Evolutionary conservation across 1,139 yeast genomes (phyloP).

Genomic region (Zygosaccharomyces pseudobailii): DNA sequence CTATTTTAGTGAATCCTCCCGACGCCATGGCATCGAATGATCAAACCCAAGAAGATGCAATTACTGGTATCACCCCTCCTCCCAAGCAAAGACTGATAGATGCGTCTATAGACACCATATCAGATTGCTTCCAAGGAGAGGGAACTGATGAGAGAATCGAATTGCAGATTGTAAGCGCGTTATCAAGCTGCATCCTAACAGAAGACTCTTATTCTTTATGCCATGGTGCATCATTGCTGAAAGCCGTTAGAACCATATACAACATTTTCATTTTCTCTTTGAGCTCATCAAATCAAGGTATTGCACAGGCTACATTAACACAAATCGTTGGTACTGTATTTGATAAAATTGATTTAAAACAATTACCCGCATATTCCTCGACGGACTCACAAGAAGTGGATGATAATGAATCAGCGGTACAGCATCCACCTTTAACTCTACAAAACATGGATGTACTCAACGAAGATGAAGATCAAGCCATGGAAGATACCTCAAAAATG

Average conservation of each 20-base stretch:
- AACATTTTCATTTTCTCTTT: slow-evolving; percentile 84
- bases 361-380: slow-evolving; percentile 10
- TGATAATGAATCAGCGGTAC: slow-evolving; percentile 1
- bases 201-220: slow-evolving; percentile 61
- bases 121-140: slow-evolving; percentile 86
- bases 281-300: slow-evolving; percentile 78
- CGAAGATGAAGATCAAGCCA: slow-evolving; percentile 53
- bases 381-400: slow-evolving; percentile 3
- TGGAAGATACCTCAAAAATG: slow-evolving; percentile 41
- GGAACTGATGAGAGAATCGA: slow-evolving; percentile 87
- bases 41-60: slow-evolving; percentile 30
- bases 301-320: slow-evolving; percentile 92
- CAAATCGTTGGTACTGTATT: slow-evolving; percentile 89
- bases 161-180: slow-evolving; percentile 85
- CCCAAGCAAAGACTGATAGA: slow-evolving; percentile 64
- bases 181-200: slow-evolving; percentile 79
- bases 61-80: slow-evolving; percentile 44
- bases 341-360: slow-evolving; percentile 52
- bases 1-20: slow-evolving; percentile 41
- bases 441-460: slow-evolving; percentile 51
- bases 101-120: slow-evolving; percentile 78
- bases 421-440: slow-evolving; percentile 46
- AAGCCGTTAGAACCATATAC: slow-evolving; percentile 89
- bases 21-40: slow-evolving; percentile 36
- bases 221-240: slow-evolving; percentile 84